Conservation (phyloP, 2,329 filamentous ascomycete species). For the Phialophora verrucosa region DNA sequence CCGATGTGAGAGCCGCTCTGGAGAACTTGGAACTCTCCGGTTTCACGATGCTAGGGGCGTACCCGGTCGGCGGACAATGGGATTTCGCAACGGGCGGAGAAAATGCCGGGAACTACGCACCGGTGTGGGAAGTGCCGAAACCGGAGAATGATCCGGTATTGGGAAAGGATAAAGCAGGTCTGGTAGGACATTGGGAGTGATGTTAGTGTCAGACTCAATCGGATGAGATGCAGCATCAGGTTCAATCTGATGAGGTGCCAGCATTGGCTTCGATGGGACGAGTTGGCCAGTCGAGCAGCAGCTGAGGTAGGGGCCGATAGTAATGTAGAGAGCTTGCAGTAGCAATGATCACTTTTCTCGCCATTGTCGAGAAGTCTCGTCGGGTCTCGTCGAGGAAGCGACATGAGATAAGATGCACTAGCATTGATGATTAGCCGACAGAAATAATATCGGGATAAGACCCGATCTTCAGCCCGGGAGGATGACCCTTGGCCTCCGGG, state of each 20-base stretch:
- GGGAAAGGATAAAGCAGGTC: slow-evolving; percentile 47
- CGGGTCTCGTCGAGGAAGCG: not conserved
- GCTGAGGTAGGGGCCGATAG: not conserved
- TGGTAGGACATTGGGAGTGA: slow-evolving; percentile 47
- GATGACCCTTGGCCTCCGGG: no score
- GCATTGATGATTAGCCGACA: not conserved
- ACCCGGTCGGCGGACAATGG: slow-evolving; percentile 56
- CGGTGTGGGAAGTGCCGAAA: slow-evolving; percentile 54
- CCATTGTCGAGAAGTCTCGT: not conserved
- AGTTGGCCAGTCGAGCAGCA: not conserved
- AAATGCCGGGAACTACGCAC: slow-evolving; percentile 49
- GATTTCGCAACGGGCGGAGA: slow-evolving; percentile 57
- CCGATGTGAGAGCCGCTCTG: slow-evolving; percentile 46
- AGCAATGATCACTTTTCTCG: not conserved
- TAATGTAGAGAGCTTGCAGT: not conserved
- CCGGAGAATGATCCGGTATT: slow-evolving; percentile 57
- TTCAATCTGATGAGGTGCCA: no score
- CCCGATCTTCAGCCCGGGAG: not conserved
- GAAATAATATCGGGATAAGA: not conserved
- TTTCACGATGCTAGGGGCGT: slow-evolving; percentile 65
- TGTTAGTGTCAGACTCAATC: no score
- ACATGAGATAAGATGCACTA: not conserved
- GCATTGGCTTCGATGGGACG: no score
- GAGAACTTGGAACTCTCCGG: slow-evolving; percentile 47
- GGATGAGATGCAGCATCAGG: no score